Evolutionary conservation across 2,329 filamentous ascomycete species (phyloP).

Genomic region (Diaporthe citri): DNA sequence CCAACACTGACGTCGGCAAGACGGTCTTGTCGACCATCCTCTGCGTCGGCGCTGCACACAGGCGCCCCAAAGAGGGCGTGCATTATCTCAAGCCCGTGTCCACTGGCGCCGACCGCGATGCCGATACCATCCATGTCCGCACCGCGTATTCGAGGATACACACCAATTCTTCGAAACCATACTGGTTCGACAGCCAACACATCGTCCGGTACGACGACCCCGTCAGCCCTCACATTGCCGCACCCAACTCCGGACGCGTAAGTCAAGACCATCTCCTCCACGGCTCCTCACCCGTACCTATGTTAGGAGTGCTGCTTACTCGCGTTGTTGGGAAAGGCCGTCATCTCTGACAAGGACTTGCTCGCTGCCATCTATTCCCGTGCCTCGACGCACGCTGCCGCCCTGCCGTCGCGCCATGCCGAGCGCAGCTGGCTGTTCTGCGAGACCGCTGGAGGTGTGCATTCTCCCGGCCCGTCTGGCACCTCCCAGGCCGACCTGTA

Average conservation of each 20-base stretch:
- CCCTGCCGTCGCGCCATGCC: slow-evolving; percentile 44
- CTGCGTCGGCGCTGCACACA: slow-evolving; percentile 68
- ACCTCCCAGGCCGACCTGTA: slow-evolving; percentile 84
- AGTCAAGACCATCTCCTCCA: not conserved
- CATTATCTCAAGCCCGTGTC: slow-evolving; percentile 86
- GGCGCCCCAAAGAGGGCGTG: slow-evolving; percentile 50
- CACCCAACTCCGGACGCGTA: not conserved
- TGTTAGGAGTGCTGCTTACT: not conserved
- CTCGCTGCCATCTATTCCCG: slow-evolving; percentile 56
- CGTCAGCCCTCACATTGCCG: slow-evolving; percentile 28
- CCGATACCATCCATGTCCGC: slow-evolving; percentile 59
- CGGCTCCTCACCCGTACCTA: not conserved
- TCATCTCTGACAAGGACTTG: slow-evolving; percentile 17
- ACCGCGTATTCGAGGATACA: not conserved
- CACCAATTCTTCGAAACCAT: slow-evolving; percentile 61
- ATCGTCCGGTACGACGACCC: slow-evolving; percentile 76
- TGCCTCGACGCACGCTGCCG: slow-evolving; percentile 53
- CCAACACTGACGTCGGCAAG: slow-evolving; percentile 89
- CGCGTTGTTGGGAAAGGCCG: not conserved
- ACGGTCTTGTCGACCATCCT: slow-evolving; percentile 83
- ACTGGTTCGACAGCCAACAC: slow-evolving; percentile 53
- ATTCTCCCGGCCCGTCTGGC: slow-evolving; percentile 82
- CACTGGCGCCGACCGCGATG: slow-evolving; percentile 77
- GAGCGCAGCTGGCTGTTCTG: slow-evolving; percentile 74
- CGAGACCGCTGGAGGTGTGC: slow-evolving; percentile 86